A percentile compares a stretch with the other conserved stretches of the same genome.
Conservation (phyloP, 2,329 filamentous ascomycete species). For the Diaporthe sp. region DNA sequence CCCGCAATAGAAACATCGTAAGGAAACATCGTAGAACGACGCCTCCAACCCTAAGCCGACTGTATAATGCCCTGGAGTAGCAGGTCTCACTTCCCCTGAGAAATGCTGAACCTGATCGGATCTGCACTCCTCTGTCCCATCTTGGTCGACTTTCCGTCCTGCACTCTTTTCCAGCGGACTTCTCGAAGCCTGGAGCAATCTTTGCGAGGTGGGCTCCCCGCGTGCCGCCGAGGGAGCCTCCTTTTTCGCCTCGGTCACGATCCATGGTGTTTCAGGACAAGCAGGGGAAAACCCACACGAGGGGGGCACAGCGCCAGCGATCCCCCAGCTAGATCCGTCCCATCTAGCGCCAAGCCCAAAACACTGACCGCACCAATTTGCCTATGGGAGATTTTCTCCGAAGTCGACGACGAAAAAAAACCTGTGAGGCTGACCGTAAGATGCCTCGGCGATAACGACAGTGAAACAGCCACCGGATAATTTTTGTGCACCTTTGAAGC, state of each 20-base stretch:
- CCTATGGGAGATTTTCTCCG: slow-evolving; percentile 27
- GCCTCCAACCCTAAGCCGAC: not conserved
- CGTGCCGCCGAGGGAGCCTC: slow-evolving; percentile 33
- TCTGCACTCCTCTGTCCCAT: not conserved
- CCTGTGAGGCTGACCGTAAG: slow-evolving; percentile 8
- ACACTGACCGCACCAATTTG: slow-evolving; percentile 13
- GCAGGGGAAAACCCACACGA: slow-evolving; percentile 30
- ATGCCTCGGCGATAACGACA: not conserved
- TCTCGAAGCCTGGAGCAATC: not conserved
- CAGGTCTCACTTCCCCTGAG: not conserved
- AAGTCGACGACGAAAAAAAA: not conserved
- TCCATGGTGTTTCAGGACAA: slow-evolving; percentile 37
- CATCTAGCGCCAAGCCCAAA: slow-evolving; percentile 25
- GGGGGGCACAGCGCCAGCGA: not conserved
- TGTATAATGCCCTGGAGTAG: no score
- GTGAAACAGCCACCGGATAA: not conserved
- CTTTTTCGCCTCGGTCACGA: slow-evolving; percentile 32
- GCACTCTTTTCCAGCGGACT: not conserved
- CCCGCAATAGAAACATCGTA: not conserved
- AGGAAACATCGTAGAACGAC: not conserved
- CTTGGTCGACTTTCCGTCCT: not conserved
- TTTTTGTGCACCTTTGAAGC: not conserved
- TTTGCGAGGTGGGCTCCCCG: slow-evolving; percentile 15
- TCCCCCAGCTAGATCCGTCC: slow-evolving; percentile 13
- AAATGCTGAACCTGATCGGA: not conserved